A percentile compares a stretch with the other conserved stretches of the same genome.
Conservation (phyloP, 2,329 filamentous ascomycete species). For the Trichoderma polysporum region DNA sequence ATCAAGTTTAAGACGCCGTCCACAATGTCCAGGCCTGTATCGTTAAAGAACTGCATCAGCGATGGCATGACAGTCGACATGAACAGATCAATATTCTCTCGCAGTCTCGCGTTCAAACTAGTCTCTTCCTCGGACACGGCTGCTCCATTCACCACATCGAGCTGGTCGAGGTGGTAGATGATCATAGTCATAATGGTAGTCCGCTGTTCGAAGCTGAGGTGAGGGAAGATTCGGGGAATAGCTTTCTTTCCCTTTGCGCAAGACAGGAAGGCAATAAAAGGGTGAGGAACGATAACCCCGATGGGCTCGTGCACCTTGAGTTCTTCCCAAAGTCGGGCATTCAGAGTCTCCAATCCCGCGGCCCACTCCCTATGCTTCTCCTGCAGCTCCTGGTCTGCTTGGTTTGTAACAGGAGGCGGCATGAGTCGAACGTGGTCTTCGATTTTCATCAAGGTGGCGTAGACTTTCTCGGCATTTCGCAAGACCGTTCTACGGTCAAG, state of each 20-base stretch:
- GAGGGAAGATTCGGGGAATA: constrained; percentile 90
- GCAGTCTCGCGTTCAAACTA: constrained; percentile 68
- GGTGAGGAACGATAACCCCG: constrained; percentile 72
- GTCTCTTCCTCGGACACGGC: constrained; percentile 73
- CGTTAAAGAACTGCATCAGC: constrained; percentile 84
- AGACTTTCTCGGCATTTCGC: constrained; percentile 84
- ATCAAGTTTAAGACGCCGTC: constrained; percentile 86
- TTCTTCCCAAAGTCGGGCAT: constrained; percentile 77
- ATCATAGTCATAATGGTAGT: constrained; percentile 96
- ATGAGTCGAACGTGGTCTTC: constrained; percentile 88
- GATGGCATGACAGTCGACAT: constrained; percentile 84
- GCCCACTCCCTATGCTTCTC: constrained; percentile 76
- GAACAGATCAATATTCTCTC: constrained; percentile 92
- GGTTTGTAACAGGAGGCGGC: constrained; percentile 60
- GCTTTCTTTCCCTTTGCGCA: constrained; percentile 96
- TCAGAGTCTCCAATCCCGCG: constrained; percentile 61
- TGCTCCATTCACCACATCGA: constrained; percentile 84
- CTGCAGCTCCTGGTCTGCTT: constrained; percentile 62
- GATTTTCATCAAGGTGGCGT: constrained; percentile 84
- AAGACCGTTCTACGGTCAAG: constrained; percentile 81
- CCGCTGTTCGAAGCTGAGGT: constrained; percentile 87
- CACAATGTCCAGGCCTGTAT: constrained; percentile 87
- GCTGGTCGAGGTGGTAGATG: constrained; percentile 84
- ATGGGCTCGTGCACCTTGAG: constrained; percentile 94
- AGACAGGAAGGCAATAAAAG: constrained; percentile 93